phyloP scores from a whole-genome alignment of 1,139 yeast genomes.

The Geotrichum macrosporum region DNA sequence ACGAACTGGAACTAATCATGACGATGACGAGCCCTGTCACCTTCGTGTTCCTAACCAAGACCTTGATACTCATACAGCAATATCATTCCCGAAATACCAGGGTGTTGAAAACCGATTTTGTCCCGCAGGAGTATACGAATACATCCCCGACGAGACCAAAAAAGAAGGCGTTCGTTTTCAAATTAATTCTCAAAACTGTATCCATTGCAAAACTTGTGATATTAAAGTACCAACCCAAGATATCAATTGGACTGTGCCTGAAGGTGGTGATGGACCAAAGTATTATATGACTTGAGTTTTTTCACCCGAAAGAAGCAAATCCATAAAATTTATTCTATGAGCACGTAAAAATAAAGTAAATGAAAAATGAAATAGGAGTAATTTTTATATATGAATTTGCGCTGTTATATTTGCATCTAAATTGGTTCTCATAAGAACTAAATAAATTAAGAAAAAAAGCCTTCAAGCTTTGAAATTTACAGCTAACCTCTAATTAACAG shows the following conservation, averaged over 20 bases:
- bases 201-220: conserved; percentile 97
- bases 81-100: conserved; percentile 65
- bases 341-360: no score
- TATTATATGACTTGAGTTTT: conserved; percentile 63
- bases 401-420: no score
- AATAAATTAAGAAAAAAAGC: no score
- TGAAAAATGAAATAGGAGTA: no score
- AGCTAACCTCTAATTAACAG: no score
- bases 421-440: no score
- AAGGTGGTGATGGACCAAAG: conserved; percentile 98
- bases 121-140: conserved; percentile 98
- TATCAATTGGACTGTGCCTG: conserved; percentile 92
- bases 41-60: conserved; percentile 71
- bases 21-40: conserved; percentile 90
- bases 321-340: no score
- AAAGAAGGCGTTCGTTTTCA: conserved; percentile 71
- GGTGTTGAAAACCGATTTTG: conserved; percentile 92
- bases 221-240: conserved; percentile 94
- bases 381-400: no score
- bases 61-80: conserved; percentile 59
- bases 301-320: no score
- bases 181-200: conserved; percentile 93
- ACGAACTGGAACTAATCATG: conserved; percentile 93
- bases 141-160: conserved; percentile 61
- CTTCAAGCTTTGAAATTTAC: no score